Conservation (phyloP, 1,139 yeast genomes). For the Pichia sp. region DNA sequence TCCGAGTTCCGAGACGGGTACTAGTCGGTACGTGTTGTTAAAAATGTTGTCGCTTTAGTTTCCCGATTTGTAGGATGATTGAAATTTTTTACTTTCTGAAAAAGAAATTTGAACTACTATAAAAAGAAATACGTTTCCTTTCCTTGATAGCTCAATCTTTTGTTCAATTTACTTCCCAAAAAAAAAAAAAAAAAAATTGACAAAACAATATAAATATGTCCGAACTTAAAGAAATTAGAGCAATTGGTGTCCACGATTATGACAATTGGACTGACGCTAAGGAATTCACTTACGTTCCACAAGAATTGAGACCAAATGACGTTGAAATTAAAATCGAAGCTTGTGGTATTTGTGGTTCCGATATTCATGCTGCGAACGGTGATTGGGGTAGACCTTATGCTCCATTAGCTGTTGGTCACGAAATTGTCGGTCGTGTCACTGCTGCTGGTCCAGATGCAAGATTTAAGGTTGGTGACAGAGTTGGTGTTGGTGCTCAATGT, state of each 20-base stretch:
- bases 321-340: conserved; percentile 37
- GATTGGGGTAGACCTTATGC: conserved; percentile 29
- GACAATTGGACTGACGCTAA: conserved; percentile 38
- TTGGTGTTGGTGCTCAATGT: conserved; percentile 53
- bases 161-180: too few species aligned
- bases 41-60: too few species aligned
- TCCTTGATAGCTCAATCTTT: too few species aligned
- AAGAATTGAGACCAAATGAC: conserved; percentile 43
- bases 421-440: conserved; percentile 35
- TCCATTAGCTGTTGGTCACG: conserved; percentile 37
- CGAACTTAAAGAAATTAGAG: conserved; percentile 21
- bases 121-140: too few species aligned
- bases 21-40: too few species aligned
- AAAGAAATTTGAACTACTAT: too few species aligned
- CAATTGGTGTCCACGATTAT: conserved; percentile 33
- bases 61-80: too few species aligned
- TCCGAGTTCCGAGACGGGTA: too few species aligned
- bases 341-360: conserved; percentile 60
- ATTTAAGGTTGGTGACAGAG: conserved; percentile 47
- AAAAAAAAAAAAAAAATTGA: too few species aligned
- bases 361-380: conserved; percentile 32
- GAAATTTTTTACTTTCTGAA: too few species aligned
- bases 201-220: too few species aligned
- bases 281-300: conserved; percentile 32
- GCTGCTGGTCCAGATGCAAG: conserved; percentile 34